A percentile compares a stretch with the other conserved stretches of the same genome.
phyloP scores from a whole-genome alignment of 108 stramenopile species.

The Schizochytrium sp. region DNA sequence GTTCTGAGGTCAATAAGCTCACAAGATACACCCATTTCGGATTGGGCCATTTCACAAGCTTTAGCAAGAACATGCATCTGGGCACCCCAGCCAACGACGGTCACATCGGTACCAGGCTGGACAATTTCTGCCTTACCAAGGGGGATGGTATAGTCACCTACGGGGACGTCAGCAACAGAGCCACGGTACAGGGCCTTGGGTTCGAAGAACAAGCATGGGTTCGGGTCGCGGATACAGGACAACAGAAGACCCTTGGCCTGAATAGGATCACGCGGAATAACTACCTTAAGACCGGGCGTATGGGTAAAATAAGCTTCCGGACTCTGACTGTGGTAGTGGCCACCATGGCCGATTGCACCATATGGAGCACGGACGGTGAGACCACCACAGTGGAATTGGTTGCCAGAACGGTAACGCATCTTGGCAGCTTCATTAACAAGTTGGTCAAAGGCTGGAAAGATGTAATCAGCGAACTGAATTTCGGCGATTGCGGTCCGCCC shows the following conservation, averaged over 20 bases:
- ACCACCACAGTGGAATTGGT: slow-evolving; percentile 96
- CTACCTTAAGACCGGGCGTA: slow-evolving; percentile 93
- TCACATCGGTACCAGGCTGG: slow-evolving; percentile 87
- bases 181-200: slow-evolving; percentile 96
- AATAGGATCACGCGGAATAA: slow-evolving; percentile 91
- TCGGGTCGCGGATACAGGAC: slow-evolving; percentile 86
- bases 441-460: slow-evolving; percentile 95
- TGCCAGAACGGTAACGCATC: slow-evolving; percentile 90
- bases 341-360: slow-evolving; percentile 91
- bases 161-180: slow-evolving; percentile 92
- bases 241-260: slow-evolving; percentile 94
- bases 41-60: slow-evolving; percentile 83
- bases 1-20: slow-evolving; percentile 96
- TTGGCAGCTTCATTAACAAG: slow-evolving; percentile 98
- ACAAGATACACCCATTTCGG: slow-evolving; percentile 83
- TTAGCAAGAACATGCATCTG: slow-evolving; percentile 83
- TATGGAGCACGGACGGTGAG: slow-evolving; percentile 91
- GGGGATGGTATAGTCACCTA: slow-evolving; percentile 90
- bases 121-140: slow-evolving; percentile 91
- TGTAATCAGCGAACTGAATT: slow-evolving; percentile 88
- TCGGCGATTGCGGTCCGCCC: slow-evolving; percentile 97
- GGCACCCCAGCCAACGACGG: slow-evolving; percentile 93
- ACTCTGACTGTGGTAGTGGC: slow-evolving; percentile 94
- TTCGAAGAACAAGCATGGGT: slow-evolving; percentile 96
- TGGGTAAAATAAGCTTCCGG: slow-evolving; percentile 95